Evolutionary conservation across 768 basidiomycete genomes (phyloP), one percentile per base, ranked within the genome.

Genomic region (Suillus plorans): DNA sequence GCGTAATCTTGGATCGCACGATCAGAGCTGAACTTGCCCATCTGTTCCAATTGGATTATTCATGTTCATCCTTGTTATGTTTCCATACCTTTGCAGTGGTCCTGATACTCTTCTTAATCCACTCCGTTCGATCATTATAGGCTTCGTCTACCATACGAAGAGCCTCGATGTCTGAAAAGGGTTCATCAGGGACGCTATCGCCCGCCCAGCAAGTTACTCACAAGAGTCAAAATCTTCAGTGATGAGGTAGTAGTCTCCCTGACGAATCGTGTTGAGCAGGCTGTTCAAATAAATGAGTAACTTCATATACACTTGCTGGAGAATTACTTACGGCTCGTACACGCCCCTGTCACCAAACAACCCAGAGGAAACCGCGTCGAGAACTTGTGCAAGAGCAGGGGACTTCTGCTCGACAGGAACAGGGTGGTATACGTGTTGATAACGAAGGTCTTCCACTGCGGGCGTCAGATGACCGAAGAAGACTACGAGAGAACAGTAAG

Each of bases 1-100:
- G 94, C 95, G 70, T 97, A 97, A 74, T 95, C 91, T 69, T 88
- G 86, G 72, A 97, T 96, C 4, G 94, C 92, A 61, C 96, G 85
- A 74, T 99, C 97, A 41, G 92, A 93, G 76, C 94, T 95, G 82
- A 98, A 98, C 73, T 95, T 96, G 76, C 95, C 95, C 95, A 97
- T 98, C 87, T 90, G 64, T 65, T 53, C 20, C 53, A 55, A 55
- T 42, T 65, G 62, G 68, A 64, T 45, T 47, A 70, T 10, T 31
- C 10, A 10, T 3, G 39, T 28, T 31, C 20, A 59, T 20, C 34
- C 28, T 31, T 31, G 31, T 31, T 31, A 34, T 18, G 59, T 39
- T 47, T 42, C 20, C 16, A 62, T 64, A 86, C 88, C 82, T 91
- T 92, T 42, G 90, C 91, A 6, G 89, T 88, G 16, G 94, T 95